Conservation (phyloP, 805 yeast species). For the Metschnikowia anglica region DNA sequence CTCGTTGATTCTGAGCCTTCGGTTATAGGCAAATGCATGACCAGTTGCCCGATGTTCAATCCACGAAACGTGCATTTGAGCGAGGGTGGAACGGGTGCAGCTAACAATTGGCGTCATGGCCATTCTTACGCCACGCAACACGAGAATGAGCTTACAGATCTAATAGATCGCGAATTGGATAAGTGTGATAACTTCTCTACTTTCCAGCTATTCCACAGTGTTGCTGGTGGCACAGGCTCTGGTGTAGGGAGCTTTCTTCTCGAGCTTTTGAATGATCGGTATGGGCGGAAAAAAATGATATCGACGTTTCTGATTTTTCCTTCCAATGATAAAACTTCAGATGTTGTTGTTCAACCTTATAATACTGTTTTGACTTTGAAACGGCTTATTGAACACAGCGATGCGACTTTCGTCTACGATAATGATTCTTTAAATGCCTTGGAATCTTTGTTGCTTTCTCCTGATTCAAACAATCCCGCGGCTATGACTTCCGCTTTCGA, state of each 20-base stretch:
- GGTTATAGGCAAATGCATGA: constrained; percentile 64
- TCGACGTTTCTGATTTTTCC: constrained; percentile 90
- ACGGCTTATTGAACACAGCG: constrained; percentile 80
- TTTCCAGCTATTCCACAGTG: constrained; percentile 87
- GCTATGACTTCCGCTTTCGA: constrained; percentile 47
- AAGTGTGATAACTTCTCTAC: constrained; percentile 87
- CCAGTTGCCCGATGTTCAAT: constrained; percentile 64
- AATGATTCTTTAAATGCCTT: constrained; percentile 78
- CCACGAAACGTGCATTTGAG: constrained; percentile 79
- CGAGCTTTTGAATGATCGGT: constrained; percentile 77
- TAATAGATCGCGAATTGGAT: constrained; percentile 87
- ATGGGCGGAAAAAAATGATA: constrained; percentile 71
- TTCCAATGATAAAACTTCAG: constrained; percentile 70
- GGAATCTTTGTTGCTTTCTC: constrained; percentile 49
- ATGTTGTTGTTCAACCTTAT: constrained; percentile 98
- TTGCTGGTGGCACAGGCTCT: constrained; percentile 98
- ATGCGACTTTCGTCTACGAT: constrained; percentile 86
- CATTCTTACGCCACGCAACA: constrained; percentile 69
- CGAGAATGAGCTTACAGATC: constrained; percentile 72
- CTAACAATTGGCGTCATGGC: constrained; percentile 94
- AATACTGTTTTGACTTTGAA: constrained; percentile 81
- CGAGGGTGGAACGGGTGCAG: constrained; percentile 89
- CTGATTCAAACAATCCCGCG: constrained; percentile 24
- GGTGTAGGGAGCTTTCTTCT: constrained; percentile 86
- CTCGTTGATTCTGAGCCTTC: constrained; percentile 89